Evolutionary conservation across 805 yeast species (phyloP).

Genomic region (Candida argentea): DNA sequence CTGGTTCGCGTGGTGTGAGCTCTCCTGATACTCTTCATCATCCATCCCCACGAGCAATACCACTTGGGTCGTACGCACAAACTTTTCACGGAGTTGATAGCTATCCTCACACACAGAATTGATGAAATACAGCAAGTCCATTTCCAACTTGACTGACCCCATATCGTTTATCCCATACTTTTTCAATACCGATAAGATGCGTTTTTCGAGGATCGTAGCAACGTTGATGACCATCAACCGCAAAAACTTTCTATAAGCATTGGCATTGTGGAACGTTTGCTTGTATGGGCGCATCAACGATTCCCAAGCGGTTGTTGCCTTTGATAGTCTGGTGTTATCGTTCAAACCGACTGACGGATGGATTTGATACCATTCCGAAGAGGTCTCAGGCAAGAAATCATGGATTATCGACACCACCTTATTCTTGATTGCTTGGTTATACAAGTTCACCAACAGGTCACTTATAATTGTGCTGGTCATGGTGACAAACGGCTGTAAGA

Average conservation of each 20-base stretch:
- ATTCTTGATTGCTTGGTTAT: conserved; percentile 37
- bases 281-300: conserved; percentile 54
- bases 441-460: conserved; percentile 35
- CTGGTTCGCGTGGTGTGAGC: conserved; percentile 12
- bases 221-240: conserved; percentile 42
- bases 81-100: conserved; percentile 68
- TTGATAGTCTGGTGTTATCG: conserved; percentile 26
- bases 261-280: conserved; percentile 40
- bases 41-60: conserved; percentile 77
- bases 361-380: conserved; percentile 21
- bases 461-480: conserved; percentile 11
- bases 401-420: conserved; percentile 33
- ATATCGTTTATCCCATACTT: conserved; percentile 57
- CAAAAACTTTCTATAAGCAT: conserved; percentile 41
- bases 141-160: conserved; percentile 77
- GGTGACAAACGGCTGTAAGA: conserved; percentile 19
- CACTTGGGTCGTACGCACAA: conserved; percentile 74
- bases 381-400: conserved; percentile 30
- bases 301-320: conserved; percentile 59
- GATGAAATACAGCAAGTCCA: conserved; percentile 67
- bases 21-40: conserved; percentile 41
- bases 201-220: conserved; percentile 51
- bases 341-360: conserved; percentile 18
- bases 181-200: conserved; percentile 54
- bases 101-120: conserved; percentile 61